Evolutionary conservation across 148 eudicot genomes (phyloP), one percentile per base, ranked within the genome.

Genomic region (Rhododendron molle): DNA sequence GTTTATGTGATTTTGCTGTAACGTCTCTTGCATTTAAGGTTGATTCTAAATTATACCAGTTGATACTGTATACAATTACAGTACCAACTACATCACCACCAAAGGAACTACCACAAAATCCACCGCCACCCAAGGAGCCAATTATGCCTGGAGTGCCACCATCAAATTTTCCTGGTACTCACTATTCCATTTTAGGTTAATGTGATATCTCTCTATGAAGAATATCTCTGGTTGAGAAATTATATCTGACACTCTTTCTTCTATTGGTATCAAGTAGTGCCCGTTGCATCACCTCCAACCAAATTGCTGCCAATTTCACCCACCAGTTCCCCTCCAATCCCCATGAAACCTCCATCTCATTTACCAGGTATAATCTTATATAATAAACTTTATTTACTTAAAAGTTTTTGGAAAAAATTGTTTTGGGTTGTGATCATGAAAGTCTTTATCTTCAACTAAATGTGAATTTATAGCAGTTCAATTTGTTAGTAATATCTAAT

Each of bases 271-370:
- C 32, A 40, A 86, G 82, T 67, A 87, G 86, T 76, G 54, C 84
- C 89, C 26, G 73, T 77, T 86, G 71, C 85, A 83, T 85, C 92
- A 72, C 50, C 88, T 73, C 78, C 91, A 74, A 81, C 84, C 69
- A 73, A 86, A 74, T 74, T 83, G 83, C 88, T 85, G 52, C 83
- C 4, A 65, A 87, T 18, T 74, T 38, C 88, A 69, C 90, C 88
- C 15, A 65, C 84, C 21, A 71, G 49, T 62, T 81, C 78, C 77
- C 86, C 91, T 71, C 40, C 73, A 43, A 3, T 78, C 21, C 85
- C 87, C 58, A 81, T 73, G 81, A 54, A 82, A 56, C 86, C 92
- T 52, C 92, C 87, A 79, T 84, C 92, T 23, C 77, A 79, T 84
- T 82, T 76, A 73, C 88, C 91, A 86, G 91, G 91, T 89, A 54